Evolutionary conservation across 768 basidiomycete species (phyloP).

Genomic region (Lentinus brumalis): DNA sequence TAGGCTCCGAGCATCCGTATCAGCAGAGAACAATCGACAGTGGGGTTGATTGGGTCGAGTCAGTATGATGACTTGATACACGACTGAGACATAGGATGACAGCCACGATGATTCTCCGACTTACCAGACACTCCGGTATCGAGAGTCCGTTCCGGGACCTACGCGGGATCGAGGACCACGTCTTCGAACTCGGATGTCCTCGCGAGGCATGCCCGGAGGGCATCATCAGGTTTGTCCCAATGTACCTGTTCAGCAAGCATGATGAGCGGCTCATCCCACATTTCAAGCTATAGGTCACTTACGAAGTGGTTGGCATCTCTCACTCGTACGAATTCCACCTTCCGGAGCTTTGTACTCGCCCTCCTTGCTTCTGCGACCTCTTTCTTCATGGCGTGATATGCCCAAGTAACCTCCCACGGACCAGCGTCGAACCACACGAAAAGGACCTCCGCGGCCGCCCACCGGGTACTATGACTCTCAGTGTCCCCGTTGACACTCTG

Average conservation of each 20-base stretch:
- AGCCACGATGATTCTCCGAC: too few species aligned
- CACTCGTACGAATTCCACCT: not conserved
- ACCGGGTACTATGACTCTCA: not conserved
- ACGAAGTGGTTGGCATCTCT: constrained; percentile 7
- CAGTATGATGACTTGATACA: too few species aligned
- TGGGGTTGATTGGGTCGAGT: too few species aligned
- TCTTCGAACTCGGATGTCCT: too few species aligned
- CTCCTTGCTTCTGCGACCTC: constrained; percentile 3
- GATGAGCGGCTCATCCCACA: not conserved
- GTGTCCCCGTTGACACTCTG: too few species aligned
- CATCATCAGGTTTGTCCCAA: not conserved
- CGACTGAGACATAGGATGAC: too few species aligned
- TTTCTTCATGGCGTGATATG: not conserved
- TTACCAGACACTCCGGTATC: too few species aligned
- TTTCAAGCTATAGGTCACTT: not conserved
- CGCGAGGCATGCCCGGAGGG: not conserved
- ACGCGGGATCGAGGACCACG: too few species aligned
- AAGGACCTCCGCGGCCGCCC: constrained; percentile 5
- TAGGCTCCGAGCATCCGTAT: too few species aligned
- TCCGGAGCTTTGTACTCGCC: not conserved
- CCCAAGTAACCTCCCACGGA: not conserved
- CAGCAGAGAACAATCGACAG: too few species aligned
- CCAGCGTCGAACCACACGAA: constrained; percentile 1
- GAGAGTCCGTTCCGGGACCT: too few species aligned
- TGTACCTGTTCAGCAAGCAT: not conserved